Evolutionary conservation across 805 yeast species (phyloP), one percentile per base, ranked within the genome.

Genomic region (Kurtzmaniella fragi): DNA sequence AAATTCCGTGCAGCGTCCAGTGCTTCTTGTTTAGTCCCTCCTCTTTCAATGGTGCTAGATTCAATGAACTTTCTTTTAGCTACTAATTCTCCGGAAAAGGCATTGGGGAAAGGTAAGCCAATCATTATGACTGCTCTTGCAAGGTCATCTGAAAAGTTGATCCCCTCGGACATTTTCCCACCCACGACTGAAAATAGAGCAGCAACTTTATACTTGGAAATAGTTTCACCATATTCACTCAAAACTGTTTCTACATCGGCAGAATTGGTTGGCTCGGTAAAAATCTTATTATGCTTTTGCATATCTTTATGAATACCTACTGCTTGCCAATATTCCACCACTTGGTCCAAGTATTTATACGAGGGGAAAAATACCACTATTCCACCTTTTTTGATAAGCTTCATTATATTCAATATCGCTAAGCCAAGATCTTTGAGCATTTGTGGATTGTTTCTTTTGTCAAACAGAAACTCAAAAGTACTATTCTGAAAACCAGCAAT

Each of bases 121-220:
- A 87, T 68, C 84, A 91, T 82, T 2, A 86, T 65, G 0, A 91
- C 90, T 0, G 86, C 89, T 42, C 97, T 68, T 1, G 96, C 96
- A n/a, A 91, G 62, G 30, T 82, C 79, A 52, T 89, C 91, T 9
- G 90, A 77, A 56, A 91, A 90, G 54, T 90, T 90, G 32, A 90
- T 91, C 4, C 98, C 98, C 58, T 90, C 98, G 0, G 95, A 86
- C 62, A 90, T 70, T 52, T 83, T 83, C 0, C 97, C 98, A 1
- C 96, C 96, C 12, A 91, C 95, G 1, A 91, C 95, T 0, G 96
- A 80, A 23, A 91, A 65, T 4, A 90, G 57, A 2, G 84, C 49
- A 0, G 95, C 90, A 3, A 56, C 52, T 2, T 52, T 46, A 2
- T 42, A 37, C 11, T 26, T 17, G 10, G 26, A 9, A 9, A 82